These are phyloP conservation scores for Juglanconis sp. DNA, from an alignment of 2,329 filamentous ascomycete species.

Conservation along the genomic window DNA sequence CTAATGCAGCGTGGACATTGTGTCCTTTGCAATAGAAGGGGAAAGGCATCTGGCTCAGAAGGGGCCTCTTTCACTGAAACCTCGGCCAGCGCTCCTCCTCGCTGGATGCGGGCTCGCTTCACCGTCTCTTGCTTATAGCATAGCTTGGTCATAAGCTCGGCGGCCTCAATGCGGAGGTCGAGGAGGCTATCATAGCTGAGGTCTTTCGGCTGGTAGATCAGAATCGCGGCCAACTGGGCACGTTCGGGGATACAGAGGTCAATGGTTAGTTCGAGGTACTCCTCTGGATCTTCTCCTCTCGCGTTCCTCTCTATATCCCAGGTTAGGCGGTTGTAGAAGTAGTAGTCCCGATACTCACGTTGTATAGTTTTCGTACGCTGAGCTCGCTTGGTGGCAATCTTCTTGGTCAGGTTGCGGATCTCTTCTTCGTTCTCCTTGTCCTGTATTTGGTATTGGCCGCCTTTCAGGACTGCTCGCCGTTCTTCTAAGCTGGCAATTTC, in stretches of 20 bases:
- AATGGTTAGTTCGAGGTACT: constrained; percentile 17
- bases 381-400: constrained; percentile 22
- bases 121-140: constrained; percentile 16
- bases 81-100: no score
- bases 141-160: constrained; percentile 15
- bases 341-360: constrained; percentile 26
- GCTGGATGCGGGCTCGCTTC: constrained; percentile 11
- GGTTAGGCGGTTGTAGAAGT: constrained; percentile 20
- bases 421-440: constrained; percentile 22
- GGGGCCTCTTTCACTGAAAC: background rate
- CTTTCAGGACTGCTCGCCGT: constrained; percentile 23
- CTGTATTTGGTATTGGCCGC: constrained; percentile 24
- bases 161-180: constrained; percentile 12
- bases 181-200: constrained; percentile 11
- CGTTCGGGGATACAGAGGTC: constrained; percentile 19
- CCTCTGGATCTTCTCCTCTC: constrained; percentile 20
- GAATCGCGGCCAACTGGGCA: constrained; percentile 17
- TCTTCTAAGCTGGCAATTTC: constrained; percentile 25
- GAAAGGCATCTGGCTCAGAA: constrained; percentile 3
- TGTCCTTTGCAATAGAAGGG: constrained; percentile 4
- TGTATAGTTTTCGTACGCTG: constrained; percentile 19
- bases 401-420: constrained; percentile 23
- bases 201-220: constrained; percentile 18
- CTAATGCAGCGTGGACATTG: constrained; percentile 16
- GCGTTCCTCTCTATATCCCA: constrained; percentile 27